A percentile compares a stretch with the other conserved stretches of the same genome.
phyloP scores from a whole-genome alignment of 495 filamentous ascomycete genomes.

The Aspergillus baeticus region DNA sequence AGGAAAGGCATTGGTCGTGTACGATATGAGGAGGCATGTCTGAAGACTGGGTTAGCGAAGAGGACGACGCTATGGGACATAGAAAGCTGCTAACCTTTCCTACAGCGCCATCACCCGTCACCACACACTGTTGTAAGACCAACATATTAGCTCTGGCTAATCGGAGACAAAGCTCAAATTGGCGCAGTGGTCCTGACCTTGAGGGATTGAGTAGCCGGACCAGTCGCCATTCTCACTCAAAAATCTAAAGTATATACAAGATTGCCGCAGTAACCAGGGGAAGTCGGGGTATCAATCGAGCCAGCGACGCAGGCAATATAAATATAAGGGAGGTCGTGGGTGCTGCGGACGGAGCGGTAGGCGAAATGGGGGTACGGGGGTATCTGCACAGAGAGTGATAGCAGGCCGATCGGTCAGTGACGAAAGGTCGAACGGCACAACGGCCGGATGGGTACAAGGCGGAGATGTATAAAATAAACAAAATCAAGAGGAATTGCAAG shows the following conservation, averaged over 20 bases:
- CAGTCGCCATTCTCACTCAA: slow-evolving; percentile 56
- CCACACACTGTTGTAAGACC: slow-evolving; percentile 71
- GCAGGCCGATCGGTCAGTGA: slow-evolving; percentile 12
- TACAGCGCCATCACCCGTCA: slow-evolving; percentile 97
- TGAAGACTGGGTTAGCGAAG: slow-evolving; percentile 32
- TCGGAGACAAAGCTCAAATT: slow-evolving; percentile 18
- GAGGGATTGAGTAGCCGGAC: slow-evolving; percentile 69
- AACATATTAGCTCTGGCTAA: slow-evolving; percentile 25
- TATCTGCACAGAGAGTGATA: slow-evolving; percentile 17
- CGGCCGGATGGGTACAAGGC: not conserved
- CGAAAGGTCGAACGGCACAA: not conserved
- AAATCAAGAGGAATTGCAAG: slow-evolving; percentile 1
- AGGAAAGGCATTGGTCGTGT: slow-evolving; percentile 98
- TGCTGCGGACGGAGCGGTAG: slow-evolving; percentile 11
- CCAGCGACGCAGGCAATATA: slow-evolving; percentile 13
- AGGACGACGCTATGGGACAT: not conserved
- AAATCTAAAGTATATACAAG: slow-evolving; percentile 11
- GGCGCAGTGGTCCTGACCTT: slow-evolving; percentile 53
- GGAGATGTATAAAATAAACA: not conserved
- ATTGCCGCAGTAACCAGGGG: slow-evolving; percentile 12
- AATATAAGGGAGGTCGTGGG: slow-evolving; percentile 7
- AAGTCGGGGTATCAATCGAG: slow-evolving; percentile 9
- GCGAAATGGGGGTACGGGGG: slow-evolving; percentile 20
- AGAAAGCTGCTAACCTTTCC: slow-evolving; percentile 70
- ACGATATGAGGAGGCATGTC: slow-evolving; percentile 99